phyloP scores from a whole-genome alignment of 306 rosid genomes.

The Echinosophora koreensis region DNA sequence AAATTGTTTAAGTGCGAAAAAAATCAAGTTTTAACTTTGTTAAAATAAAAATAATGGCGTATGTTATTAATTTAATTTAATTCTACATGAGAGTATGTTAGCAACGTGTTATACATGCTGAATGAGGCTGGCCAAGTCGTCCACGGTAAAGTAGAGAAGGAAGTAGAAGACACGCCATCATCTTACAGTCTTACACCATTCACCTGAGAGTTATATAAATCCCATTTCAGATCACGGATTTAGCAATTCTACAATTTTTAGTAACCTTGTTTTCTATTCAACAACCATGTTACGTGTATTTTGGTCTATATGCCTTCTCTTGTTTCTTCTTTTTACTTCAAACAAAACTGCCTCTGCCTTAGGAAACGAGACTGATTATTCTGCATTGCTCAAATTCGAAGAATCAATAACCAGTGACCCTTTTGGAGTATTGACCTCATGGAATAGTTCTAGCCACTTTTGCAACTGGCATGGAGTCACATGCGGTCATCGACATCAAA shows the following conservation, averaged over 20 bases:
- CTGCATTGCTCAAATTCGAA: slow-evolving; percentile 36
- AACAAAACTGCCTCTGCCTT: not conserved
- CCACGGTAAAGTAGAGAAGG: too few species aligned
- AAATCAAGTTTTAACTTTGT: too few species aligned
- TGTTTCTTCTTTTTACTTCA: not conserved
- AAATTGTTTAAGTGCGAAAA: too few species aligned
- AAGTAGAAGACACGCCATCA: too few species aligned
- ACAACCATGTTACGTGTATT: not conserved
- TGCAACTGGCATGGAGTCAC: not conserved
- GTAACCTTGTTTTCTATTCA: not conserved
- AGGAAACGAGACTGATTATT: not conserved
- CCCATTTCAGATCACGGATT: not conserved
- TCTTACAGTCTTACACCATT: too few species aligned
- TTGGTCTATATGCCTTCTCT: not conserved
- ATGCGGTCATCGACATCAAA: slow-evolving; percentile 26
- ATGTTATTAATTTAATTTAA: too few species aligned
- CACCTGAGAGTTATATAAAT: too few species aligned
- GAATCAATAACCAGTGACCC: not conserved
- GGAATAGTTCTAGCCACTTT: not conserved
- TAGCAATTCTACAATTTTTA: not conserved
- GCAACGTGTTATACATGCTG: too few species aligned
- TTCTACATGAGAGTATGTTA: too few species aligned
- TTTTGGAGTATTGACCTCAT: not conserved
- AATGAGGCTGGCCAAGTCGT: too few species aligned
- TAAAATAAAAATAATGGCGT: too few species aligned